Evolutionary conservation across 1,284 basidiomycete species (phyloP).

Genomic region (Papiliotrema nemorosa): DNA sequence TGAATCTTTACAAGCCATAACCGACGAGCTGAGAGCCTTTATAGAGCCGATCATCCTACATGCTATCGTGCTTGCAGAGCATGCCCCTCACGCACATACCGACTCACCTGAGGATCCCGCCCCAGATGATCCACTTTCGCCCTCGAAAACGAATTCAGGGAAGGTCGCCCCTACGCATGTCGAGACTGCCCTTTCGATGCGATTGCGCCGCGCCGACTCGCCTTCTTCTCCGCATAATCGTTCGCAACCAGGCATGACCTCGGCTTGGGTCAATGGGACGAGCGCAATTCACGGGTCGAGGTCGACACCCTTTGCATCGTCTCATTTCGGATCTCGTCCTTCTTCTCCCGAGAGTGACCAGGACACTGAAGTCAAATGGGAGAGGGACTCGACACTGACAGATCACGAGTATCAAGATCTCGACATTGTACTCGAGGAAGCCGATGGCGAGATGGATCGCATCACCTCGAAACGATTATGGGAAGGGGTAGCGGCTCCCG

Average conservation of each 20-base stretch:
- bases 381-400: no score
- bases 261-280: no score
- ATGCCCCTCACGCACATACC: neutral
- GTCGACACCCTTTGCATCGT: no score
- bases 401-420: no score
- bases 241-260: no score
- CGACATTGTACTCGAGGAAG: no score
- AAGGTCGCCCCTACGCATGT: neutral
- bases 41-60: constrained; percentile 13
- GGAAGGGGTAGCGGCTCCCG: neutral
- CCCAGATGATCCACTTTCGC: neutral
- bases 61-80: constrained; percentile 12
- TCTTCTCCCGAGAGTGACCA: no score
- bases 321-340: no score
- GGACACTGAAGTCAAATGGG: no score
- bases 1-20: constrained; percentile 3
- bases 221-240: no score
- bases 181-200: neutral
- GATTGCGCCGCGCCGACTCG: neutral
- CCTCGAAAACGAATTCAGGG: neutral
- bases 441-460: neutral
- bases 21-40: constrained; percentile 10
- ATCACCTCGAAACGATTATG: neutral
- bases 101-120: neutral
- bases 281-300: no score